These are phyloP conservation scores for Raphidocelis subcapitata DNA, from an alignment of 139 green algal genomes.

Conservation along the genomic window DNA sequence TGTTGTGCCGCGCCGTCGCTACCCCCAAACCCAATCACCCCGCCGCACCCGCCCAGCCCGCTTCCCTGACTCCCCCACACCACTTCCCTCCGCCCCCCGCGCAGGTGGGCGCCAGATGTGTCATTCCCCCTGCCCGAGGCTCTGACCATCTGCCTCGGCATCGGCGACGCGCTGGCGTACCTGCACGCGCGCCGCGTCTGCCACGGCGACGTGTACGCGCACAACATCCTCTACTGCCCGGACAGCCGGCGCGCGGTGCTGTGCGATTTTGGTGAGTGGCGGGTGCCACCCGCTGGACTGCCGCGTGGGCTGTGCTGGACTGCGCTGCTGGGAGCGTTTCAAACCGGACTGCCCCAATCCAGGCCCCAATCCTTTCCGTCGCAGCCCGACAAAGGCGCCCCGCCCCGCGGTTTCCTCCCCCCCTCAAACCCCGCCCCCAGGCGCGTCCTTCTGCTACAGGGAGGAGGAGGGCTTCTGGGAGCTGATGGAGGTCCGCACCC, in stretches of 20 bases:
- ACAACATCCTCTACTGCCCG: conserved; percentile 59
- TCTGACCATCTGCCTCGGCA: conserved; percentile 12
- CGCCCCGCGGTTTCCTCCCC: not conserved
- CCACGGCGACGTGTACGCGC: conserved; percentile 81
- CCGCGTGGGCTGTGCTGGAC: not conserved
- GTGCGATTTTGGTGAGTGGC: conserved; percentile 73
- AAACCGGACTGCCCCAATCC: too few species aligned
- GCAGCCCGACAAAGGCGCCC: too few species aligned
- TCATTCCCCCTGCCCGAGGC: conserved; percentile 40
- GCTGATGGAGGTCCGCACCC: conserved; percentile 58
- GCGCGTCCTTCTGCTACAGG: conserved; percentile 76
- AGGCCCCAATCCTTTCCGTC: too few species aligned
- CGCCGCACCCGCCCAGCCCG: too few species aligned
- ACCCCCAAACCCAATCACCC: too few species aligned
- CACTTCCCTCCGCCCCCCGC: conserved; percentile 44
- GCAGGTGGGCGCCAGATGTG: conserved; percentile 39
- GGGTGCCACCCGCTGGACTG: not conserved
- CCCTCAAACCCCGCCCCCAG: conserved; percentile 28
- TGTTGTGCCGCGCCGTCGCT: too few species aligned
- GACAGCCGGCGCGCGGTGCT: conserved; percentile 41
- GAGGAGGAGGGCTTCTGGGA: conserved; percentile 43
- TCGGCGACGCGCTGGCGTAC: conserved; percentile 40
- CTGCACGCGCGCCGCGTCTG: not conserved
- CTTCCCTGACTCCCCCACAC: too few species aligned
- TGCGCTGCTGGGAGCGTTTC: not conserved